phyloP scores from a whole-genome alignment of 208 protist genomes.

The Naegleria lovaniensis region DNA sequence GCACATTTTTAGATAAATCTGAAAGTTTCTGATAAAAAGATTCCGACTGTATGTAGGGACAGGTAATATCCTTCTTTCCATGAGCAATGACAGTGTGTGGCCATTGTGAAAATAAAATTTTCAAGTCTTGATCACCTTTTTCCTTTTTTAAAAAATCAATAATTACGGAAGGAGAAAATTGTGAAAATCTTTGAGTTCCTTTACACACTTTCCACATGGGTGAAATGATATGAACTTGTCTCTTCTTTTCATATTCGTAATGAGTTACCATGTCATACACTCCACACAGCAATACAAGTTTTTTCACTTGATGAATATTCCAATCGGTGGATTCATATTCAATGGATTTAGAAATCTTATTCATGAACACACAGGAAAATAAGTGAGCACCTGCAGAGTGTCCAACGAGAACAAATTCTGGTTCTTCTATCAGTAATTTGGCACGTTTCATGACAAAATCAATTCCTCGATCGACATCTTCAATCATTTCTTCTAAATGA shows the following conservation, averaged over 20 bases:
- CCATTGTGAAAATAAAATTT: not conserved
- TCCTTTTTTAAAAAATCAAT: not conserved
- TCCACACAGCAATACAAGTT: not conserved
- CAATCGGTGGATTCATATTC: not conserved
- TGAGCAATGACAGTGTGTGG: not conserved
- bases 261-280: not conserved
- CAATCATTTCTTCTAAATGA: not conserved
- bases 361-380: not conserved
- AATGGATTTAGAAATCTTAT: not conserved
- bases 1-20: not conserved
- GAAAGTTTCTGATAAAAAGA: not conserved
- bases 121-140: not conserved
- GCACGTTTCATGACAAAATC: not conserved
- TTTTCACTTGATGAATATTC: not conserved
- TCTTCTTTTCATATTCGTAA: conserved; percentile 1
- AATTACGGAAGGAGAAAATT: not conserved
- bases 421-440: not conserved
- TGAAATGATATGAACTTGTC: not conserved
- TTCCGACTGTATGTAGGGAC: not conserved
- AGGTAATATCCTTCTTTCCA: not conserved
- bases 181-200: not conserved
- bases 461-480: not conserved
- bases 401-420: not conserved
- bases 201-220: not conserved
- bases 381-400: not conserved